A percentile compares a stretch with the other conserved stretches of the same genome.
Conservation (phyloP, 2,329 filamentous ascomycete genomes). For the Ophiostoma australiae region DNA sequence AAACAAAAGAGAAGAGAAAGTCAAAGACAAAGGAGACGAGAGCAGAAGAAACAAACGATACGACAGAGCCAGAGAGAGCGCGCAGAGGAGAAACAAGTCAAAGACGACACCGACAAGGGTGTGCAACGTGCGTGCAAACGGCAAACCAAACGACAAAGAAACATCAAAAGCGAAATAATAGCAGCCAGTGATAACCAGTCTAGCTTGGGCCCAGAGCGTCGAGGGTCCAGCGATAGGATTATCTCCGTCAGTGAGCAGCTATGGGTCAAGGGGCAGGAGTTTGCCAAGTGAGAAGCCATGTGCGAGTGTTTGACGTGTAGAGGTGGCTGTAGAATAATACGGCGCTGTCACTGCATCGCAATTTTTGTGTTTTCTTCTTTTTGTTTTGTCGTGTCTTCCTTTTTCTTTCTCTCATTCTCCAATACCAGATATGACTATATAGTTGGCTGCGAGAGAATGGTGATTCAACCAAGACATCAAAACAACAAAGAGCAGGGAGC, state of each 20-base stretch:
- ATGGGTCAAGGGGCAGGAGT: constrained; percentile 12
- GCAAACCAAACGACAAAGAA: background rate
- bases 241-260: background rate
- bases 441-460: background rate
- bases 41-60: constrained; percentile 3
- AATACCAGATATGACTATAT: background rate
- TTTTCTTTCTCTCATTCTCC: too few relatives aligned
- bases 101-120: background rate
- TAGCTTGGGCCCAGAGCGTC: too few relatives aligned
- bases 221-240: background rate
- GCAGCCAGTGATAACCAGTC: background rate
- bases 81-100: background rate
- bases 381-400: background rate
- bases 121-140: background rate
- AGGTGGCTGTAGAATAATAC: background rate
- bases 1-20: background rate
- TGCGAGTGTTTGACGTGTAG: constrained; percentile 8
- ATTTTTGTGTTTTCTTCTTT: background rate
- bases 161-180: background rate
- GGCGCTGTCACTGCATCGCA: background rate
- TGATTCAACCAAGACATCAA: background rate
- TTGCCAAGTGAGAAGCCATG: background rate
- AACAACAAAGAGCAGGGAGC: background rate
- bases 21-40: background rate
- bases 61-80: background rate